Conservation (phyloP, 257 asterid species). For the Haberlea rhodopensis region DNA sequence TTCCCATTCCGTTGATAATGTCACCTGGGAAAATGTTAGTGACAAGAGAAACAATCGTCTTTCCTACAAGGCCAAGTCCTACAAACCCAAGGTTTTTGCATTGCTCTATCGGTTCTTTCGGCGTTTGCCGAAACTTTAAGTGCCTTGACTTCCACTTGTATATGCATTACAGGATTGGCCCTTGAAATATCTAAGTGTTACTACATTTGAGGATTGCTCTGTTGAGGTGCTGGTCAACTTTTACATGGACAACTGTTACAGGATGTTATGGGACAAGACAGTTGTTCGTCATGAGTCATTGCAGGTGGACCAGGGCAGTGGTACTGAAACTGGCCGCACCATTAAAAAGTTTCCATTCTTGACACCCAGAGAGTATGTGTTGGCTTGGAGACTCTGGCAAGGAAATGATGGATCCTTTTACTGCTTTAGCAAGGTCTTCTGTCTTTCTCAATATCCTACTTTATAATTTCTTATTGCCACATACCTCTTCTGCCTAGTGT, state of each 20-base stretch:
- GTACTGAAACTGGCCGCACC: constrained; percentile 69
- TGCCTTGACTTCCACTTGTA: neutral
- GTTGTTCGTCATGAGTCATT: constrained; percentile 63
- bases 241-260: constrained; percentile 75
- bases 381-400: constrained; percentile 92
- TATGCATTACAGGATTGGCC: constrained; percentile 61
- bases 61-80: constrained; percentile 73
- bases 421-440: constrained; percentile 86
- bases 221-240: constrained; percentile 60
- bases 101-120: neutral
- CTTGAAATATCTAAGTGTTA: constrained; percentile 68
- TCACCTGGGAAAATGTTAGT: constrained; percentile 61
- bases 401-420: constrained; percentile 70
- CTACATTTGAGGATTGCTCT: constrained; percentile 79
- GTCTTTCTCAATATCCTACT: too few species aligned
- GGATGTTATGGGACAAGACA: constrained; percentile 84
- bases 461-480: neutral
- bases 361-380: constrained; percentile 80
- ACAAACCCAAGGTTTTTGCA: constrained; percentile 66
- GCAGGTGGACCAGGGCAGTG: constrained; percentile 56
- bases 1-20: constrained; percentile 24
- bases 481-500: neutral
- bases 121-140: neutral
- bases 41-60: constrained; percentile 40
- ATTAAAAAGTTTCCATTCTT: constrained; percentile 76